These are phyloP conservation scores for Keithomyces neogunnii DNA, from an alignment of 2,329 filamentous ascomycete genomes.

Conservation along the genomic window DNA sequence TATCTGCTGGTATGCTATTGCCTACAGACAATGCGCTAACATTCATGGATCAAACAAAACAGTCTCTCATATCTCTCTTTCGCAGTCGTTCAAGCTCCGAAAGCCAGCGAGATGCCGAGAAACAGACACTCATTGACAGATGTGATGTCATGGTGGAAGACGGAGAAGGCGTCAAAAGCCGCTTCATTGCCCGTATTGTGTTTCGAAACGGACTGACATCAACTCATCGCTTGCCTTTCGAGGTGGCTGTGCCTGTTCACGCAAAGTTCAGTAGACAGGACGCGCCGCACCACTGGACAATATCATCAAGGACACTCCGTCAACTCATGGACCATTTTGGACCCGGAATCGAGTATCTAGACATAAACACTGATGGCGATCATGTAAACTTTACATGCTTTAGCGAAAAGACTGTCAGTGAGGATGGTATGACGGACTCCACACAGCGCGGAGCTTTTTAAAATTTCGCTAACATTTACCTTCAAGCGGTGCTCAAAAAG, in stretches of 20 bases:
- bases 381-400: constrained; percentile 74
- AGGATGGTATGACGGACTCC: constrained; percentile 30
- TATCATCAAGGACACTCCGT: constrained; percentile 60
- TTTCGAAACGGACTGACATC: constrained; percentile 72
- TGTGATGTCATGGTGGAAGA: constrained; percentile 71
- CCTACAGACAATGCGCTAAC: too few species aligned
- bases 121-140: constrained; percentile 61
- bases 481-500: constrained; percentile 64
- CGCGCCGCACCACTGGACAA: constrained; percentile 62
- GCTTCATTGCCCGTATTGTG: constrained; percentile 64
- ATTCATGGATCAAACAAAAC: background rate
- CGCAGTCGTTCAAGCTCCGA: constrained; percentile 56
- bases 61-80: constrained; percentile 67
- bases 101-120: constrained; percentile 46
- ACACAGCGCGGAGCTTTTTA: too few species aligned
- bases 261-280: constrained; percentile 63
- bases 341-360: constrained; percentile 70
- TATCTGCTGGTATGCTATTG: background rate
- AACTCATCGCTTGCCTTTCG: constrained; percentile 68
- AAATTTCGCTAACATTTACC: background rate
- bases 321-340: constrained; percentile 77
- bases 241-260: constrained; percentile 64
- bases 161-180: constrained; percentile 59
- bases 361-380: constrained; percentile 66
- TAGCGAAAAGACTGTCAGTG: constrained; percentile 67